phyloP scores from a whole-genome alignment of 768 basidiomycete species.

The Cytidiella melzeri region DNA sequence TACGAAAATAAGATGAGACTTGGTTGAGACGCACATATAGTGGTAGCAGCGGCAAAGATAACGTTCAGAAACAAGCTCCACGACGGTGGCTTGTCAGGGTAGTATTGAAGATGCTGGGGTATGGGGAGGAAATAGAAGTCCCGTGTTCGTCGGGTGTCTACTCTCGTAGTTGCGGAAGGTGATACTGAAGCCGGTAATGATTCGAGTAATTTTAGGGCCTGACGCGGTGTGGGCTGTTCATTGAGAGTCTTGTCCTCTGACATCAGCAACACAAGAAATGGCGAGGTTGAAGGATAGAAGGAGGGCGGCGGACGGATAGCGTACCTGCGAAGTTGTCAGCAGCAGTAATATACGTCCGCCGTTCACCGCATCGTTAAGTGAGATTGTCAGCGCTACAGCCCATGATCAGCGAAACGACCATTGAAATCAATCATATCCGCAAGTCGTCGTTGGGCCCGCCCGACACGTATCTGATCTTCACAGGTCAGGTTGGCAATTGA shows the following conservation, averaged over 20 bases:
- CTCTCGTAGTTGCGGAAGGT: background rate
- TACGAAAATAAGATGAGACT: background rate
- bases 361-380: too few relatives aligned
- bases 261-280: background rate
- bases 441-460: too few relatives aligned
- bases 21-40: slow-evolving; percentile 31
- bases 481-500: background rate
- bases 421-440: background rate
- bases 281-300: background rate
- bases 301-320: too few relatives aligned
- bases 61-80: slow-evolving; percentile 35
- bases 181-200: background rate
- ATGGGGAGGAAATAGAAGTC: slow-evolving; percentile 44
- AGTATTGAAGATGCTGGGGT: slow-evolving; percentile 35
- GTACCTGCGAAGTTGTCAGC: background rate
- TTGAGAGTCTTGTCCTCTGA: background rate
- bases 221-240: background rate
- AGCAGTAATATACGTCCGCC: background rate
- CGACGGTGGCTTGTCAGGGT: slow-evolving; percentile 30
- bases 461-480: background rate
- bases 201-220: background rate
- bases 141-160: background rate
- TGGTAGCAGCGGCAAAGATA: slow-evolving; percentile 43
- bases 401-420: background rate
- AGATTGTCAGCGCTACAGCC: background rate